Percentiles rank a stretch among this genome's conserved stretches.
phyloP scores from a whole-genome alignment of 352 stramenopile genomes.

The Phytophthora fragariae region DNA sequence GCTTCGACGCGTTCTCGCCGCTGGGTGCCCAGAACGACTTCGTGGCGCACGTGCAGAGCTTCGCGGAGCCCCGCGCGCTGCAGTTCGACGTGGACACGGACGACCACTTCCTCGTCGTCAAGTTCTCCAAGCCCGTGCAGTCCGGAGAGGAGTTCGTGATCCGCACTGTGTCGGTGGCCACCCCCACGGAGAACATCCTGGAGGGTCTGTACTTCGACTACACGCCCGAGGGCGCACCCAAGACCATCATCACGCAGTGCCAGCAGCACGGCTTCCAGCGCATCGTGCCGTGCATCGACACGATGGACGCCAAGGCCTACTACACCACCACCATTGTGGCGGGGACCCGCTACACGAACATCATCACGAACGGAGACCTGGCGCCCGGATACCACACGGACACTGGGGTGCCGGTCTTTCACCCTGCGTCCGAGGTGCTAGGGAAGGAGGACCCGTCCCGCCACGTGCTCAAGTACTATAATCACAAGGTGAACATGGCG shows the following conservation, averaged over 20 bases:
- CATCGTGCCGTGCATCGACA: slow-evolving; percentile 82
- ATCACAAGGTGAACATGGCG: slow-evolving; percentile 88
- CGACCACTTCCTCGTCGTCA: slow-evolving; percentile 78
- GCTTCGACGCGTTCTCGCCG: slow-evolving; percentile 54
- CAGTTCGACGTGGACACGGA: slow-evolving; percentile 66
- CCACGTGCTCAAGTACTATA: slow-evolving; percentile 83
- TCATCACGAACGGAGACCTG: slow-evolving; percentile 83
- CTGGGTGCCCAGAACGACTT: slow-evolving; percentile 57
- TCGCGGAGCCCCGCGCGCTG: slow-evolving; percentile 49
- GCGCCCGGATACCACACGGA: slow-evolving; percentile 70
- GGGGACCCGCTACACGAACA: slow-evolving; percentile 80
- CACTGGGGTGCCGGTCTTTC: slow-evolving; percentile 68
- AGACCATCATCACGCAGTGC: slow-evolving; percentile 87
- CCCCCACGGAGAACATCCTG: slow-evolving; percentile 79
- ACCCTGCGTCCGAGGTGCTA: slow-evolving; percentile 60
- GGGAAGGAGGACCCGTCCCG: slow-evolving; percentile 57
- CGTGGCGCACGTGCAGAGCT: slow-evolving; percentile 66
- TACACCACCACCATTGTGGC: slow-evolving; percentile 84
- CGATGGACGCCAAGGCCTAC: slow-evolving; percentile 84
- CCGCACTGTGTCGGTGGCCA: slow-evolving; percentile 69
- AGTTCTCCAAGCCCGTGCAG: slow-evolving; percentile 59
- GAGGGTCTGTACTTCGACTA: slow-evolving; percentile 86
- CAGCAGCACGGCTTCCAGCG: slow-evolving; percentile 85
- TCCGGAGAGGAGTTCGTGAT: slow-evolving; percentile 74
- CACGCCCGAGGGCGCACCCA: slow-evolving; percentile 66